These are phyloP conservation scores for Wickerhamomyces mucosus DNA, from an alignment of 805 yeast species.

Conservation along the genomic window DNA sequence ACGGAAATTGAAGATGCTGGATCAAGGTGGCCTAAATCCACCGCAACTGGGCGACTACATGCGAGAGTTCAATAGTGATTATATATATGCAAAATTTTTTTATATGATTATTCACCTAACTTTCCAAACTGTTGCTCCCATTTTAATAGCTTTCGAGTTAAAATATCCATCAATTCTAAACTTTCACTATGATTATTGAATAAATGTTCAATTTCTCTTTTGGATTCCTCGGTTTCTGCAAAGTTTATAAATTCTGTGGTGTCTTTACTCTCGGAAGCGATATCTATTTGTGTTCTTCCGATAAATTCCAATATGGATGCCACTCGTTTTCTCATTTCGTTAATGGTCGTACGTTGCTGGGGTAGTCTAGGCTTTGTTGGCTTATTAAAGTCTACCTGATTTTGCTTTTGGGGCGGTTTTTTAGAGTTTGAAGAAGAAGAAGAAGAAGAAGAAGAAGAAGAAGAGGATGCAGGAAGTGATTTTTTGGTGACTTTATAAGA, in stretches of 20 bases:
- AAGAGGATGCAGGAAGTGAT: neutral
- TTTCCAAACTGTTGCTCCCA: constrained; percentile 71
- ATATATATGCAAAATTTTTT: neutral
- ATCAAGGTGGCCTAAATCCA: constrained; percentile 25
- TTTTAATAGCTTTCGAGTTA: constrained; percentile 57
- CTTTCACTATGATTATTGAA: constrained; percentile 49
- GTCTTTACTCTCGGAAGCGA: constrained; percentile 54
- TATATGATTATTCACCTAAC: constrained; percentile 14
- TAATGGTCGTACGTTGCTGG: constrained; percentile 59
- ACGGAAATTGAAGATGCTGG: constrained; percentile 27
- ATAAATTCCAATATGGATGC: constrained; percentile 88
- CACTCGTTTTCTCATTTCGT: constrained; percentile 81
- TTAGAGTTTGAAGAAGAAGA: constrained; percentile 11
- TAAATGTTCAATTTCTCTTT: constrained; percentile 30
- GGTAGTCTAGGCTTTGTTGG: constrained; percentile 83
- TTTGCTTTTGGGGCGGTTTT: constrained; percentile 13
- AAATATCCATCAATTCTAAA: constrained; percentile 54
- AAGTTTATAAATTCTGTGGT: constrained; percentile 40
- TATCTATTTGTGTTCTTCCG: constrained; percentile 76
- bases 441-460: neutral
- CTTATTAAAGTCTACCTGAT: constrained; percentile 42
- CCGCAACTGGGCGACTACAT: constrained; percentile 8
- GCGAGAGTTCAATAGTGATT: constrained; percentile 1
- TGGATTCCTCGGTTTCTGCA: constrained; percentile 31
- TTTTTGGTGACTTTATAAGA: constrained; percentile 4